Percentiles rank a stretch among this genome's conserved stretches.
phyloP scores from a whole-genome alignment of 441 rosid species.

The Erysimum cheiri region DNA sequence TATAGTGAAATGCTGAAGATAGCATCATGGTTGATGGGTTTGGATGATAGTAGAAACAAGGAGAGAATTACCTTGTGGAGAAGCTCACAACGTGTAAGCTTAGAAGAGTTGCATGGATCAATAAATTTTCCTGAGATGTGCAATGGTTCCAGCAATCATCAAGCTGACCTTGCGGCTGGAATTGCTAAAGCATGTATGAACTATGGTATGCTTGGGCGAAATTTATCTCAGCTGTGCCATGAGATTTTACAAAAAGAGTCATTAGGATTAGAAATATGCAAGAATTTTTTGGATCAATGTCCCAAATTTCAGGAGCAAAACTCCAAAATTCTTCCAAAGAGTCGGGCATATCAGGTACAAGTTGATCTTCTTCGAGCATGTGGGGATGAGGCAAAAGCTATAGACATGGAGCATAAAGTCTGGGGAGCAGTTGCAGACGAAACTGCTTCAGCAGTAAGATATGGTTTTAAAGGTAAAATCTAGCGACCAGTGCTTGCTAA shows the following conservation, averaged over 20 bases:
- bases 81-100: slow-evolving; percentile 77
- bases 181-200: slow-evolving; percentile 87
- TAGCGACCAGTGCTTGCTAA: background rate
- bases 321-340: slow-evolving; percentile 82
- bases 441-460: slow-evolving; percentile 94
- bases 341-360: slow-evolving; percentile 90
- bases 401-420: slow-evolving; percentile 68
- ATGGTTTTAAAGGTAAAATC: slow-evolving; percentile 78
- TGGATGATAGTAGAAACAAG: slow-evolving; percentile 53
- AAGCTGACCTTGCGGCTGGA: slow-evolving; percentile 94
- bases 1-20: slow-evolving; percentile 77
- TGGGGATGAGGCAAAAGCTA: slow-evolving; percentile 63
- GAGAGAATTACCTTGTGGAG: slow-evolving; percentile 68
- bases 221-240: slow-evolving; percentile 77
- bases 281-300: slow-evolving; percentile 71
- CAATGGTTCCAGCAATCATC: slow-evolving; percentile 80
- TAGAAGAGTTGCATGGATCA: slow-evolving; percentile 94
- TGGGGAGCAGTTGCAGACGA: slow-evolving; percentile 98
- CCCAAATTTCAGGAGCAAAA: slow-evolving; percentile 79
- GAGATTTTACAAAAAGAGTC: slow-evolving; percentile 79
- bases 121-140: slow-evolving; percentile 90
- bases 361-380: slow-evolving; percentile 91
- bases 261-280: slow-evolving; percentile 68
- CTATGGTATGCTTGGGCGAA: slow-evolving; percentile 89
- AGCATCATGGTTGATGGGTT: slow-evolving; percentile 94